Conservation (phyloP, 2,329 filamentous ascomycete species). For the Aspergillus ibericus region DNA sequence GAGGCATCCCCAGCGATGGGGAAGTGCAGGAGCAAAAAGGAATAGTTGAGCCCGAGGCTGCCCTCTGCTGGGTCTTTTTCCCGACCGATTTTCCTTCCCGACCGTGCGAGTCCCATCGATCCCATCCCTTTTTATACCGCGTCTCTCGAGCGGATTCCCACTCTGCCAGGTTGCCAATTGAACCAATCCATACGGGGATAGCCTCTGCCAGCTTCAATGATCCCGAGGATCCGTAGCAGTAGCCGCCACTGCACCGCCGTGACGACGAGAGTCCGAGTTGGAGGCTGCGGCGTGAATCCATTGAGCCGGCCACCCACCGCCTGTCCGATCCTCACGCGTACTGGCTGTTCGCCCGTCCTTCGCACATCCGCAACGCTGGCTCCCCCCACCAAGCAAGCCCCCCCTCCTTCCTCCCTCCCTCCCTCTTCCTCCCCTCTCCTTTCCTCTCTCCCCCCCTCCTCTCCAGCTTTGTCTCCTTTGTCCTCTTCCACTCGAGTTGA, state of each 20-base stretch:
- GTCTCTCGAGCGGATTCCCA: background rate
- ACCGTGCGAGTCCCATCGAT: background rate
- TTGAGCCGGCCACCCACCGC: conserved; percentile 40
- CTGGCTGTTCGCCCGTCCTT: conserved; percentile 26
- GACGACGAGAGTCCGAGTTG: background rate
- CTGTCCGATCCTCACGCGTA: conserved; percentile 26
- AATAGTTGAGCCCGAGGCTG: background rate
- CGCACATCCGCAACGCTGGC: conserved; percentile 43
- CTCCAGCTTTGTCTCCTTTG: conserved; percentile 17
- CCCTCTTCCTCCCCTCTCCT: conserved; percentile 19
- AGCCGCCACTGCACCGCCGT: conserved; percentile 5
- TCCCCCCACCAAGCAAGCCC: conserved; percentile 41
- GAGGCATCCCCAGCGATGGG: background rate
- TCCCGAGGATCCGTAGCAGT: conserved; percentile 6
- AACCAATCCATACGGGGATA: background rate
- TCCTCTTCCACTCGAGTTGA: conserved; percentile 20
- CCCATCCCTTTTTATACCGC: background rate
- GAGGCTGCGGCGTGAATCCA: conserved; percentile 20
- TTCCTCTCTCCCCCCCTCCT: conserved; percentile 21
- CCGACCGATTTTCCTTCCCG: conserved; percentile 9
- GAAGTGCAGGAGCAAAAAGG: background rate
- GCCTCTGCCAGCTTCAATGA: conserved; percentile 1
- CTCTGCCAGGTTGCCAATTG: background rate
- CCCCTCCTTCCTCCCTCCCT: conserved; percentile 25
- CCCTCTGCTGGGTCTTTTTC: background rate